Conservation (phyloP, 345 rosid genomes). For the Dipteronia sinensis region DNA sequence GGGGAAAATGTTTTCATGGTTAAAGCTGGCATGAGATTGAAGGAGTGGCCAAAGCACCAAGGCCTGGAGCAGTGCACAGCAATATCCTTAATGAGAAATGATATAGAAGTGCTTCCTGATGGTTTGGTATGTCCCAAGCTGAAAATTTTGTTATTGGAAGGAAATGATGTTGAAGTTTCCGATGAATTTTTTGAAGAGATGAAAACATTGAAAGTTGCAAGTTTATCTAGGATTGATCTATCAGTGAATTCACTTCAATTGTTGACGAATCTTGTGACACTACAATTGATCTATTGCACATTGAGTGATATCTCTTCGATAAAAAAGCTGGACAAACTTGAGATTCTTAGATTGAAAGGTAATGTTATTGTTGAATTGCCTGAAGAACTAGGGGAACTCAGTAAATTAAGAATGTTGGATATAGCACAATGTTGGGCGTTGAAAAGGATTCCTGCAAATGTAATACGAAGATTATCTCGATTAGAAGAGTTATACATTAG, state of each 20-base stretch:
- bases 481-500: neutral
- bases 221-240: too few species aligned
- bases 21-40: neutral
- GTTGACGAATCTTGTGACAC: neutral
- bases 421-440: rapidly evolving
- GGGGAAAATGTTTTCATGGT: neutral
- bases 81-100: neutral
- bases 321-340: neutral
- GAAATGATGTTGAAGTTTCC: too few species aligned
- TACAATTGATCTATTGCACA: neutral
- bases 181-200: too few species aligned
- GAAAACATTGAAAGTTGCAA: too few species aligned
- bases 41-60: slow-evolving; percentile 10
- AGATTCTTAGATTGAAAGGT: neutral
- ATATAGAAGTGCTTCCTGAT: neutral
- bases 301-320: neutral
- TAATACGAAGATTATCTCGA: neutral
- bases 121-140: slow-evolving; percentile 10
- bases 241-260: neutral
- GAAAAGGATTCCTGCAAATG: neutral
- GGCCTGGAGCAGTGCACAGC: neutral
- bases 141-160: neutral
- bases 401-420: slow-evolving; percentile 4
- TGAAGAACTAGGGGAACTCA: neutral
- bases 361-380: neutral